phyloP scores from a whole-genome alignment of 495 filamentous ascomycete species.

The Podospora conica region DNA sequence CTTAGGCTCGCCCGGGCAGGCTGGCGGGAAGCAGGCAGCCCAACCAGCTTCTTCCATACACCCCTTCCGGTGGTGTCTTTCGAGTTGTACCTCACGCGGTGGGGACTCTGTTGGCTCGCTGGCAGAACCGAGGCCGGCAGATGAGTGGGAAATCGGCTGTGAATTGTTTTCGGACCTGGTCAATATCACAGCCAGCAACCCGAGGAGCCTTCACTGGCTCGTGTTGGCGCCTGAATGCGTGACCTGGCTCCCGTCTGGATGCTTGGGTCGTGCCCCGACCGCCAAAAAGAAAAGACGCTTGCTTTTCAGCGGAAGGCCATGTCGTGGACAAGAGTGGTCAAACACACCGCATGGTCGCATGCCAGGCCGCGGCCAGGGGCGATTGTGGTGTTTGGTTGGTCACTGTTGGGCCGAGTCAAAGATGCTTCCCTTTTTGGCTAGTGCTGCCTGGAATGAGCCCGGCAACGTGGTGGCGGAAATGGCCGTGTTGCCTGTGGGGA shows the following conservation, averaged over 20 bases:
- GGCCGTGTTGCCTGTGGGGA: neutral
- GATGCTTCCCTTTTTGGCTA: neutral
- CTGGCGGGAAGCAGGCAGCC: neutral
- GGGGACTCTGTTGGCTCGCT: too few species aligned
- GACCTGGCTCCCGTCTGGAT: neutral
- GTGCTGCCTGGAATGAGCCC: neutral
- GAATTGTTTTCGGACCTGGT: neutral
- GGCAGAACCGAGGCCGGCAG: neutral
- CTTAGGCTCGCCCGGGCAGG: too few species aligned
- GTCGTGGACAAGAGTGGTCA: neutral
- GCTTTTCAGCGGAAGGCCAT: slow-evolving; percentile 4
- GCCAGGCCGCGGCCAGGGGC: neutral
- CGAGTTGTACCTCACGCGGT: too few species aligned
- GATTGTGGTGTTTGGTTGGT: neutral
- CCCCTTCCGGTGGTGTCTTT: too few species aligned
- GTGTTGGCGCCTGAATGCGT: slow-evolving; percentile 14
- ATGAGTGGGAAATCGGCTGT: neutral
- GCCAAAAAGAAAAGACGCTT: slow-evolving; percentile 6
- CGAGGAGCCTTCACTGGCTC: slow-evolving; percentile 1
- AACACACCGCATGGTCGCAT: slow-evolving; percentile 5
- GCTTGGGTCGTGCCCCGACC: slow-evolving; percentile 8
- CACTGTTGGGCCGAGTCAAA: neutral
- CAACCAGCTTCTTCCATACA: neutral
- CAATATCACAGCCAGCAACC: slow-evolving; percentile 5
- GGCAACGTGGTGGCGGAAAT: neutral